phyloP scores from a whole-genome alignment of 2,329 filamentous ascomycete species.

The Sordariomycetes sp. region DNA sequence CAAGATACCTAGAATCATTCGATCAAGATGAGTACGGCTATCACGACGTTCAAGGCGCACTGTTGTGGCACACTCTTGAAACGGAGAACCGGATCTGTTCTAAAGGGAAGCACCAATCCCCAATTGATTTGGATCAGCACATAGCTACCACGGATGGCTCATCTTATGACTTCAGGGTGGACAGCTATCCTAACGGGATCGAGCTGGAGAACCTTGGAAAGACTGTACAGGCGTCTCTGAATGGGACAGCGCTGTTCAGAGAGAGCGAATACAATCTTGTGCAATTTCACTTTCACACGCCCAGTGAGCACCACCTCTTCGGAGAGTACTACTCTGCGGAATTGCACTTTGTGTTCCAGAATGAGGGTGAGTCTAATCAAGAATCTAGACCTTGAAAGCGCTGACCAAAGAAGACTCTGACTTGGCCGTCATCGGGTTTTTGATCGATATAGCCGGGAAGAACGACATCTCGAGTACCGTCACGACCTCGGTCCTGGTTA shows the following conservation, averaged over 20 bases:
- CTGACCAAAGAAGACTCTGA: slow-evolving; percentile 7
- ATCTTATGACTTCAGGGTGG: slow-evolving; percentile 19
- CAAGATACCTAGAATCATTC: too few relatives aligned
- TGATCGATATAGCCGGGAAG: slow-evolving; percentile 20
- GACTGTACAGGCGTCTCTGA: slow-evolving; percentile 35
- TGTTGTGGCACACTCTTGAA: slow-evolving; percentile 37
- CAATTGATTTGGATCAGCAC: slow-evolving; percentile 34
- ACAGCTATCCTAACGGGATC: slow-evolving; percentile 18
- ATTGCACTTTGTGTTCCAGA: slow-evolving; percentile 30
- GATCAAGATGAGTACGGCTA: slow-evolving; percentile 28
- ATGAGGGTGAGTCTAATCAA: slow-evolving; percentile 12
- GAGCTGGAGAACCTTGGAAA: slow-evolving; percentile 36
- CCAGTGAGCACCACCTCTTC: slow-evolving; percentile 43
- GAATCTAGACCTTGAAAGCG: not conserved
- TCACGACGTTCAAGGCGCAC: slow-evolving; percentile 29
- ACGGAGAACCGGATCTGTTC: slow-evolving; percentile 33
- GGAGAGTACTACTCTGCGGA: slow-evolving; percentile 27
- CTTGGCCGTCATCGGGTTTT: slow-evolving; percentile 23
- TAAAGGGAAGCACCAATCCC: slow-evolving; percentile 37
- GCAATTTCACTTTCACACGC: slow-evolving; percentile 50
- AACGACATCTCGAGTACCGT: slow-evolving; percentile 11
- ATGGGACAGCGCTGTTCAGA: slow-evolving; percentile 30
- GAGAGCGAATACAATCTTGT: slow-evolving; percentile 29
- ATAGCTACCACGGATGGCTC: slow-evolving; percentile 11
- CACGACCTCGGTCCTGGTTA: slow-evolving; percentile 20